Percentiles rank a stretch among this genome's conserved stretches.
These are phyloP conservation scores for Nepenthes alata DNA, from an alignment of 179 eudicot genomes.

Conservation along the genomic window DNA sequence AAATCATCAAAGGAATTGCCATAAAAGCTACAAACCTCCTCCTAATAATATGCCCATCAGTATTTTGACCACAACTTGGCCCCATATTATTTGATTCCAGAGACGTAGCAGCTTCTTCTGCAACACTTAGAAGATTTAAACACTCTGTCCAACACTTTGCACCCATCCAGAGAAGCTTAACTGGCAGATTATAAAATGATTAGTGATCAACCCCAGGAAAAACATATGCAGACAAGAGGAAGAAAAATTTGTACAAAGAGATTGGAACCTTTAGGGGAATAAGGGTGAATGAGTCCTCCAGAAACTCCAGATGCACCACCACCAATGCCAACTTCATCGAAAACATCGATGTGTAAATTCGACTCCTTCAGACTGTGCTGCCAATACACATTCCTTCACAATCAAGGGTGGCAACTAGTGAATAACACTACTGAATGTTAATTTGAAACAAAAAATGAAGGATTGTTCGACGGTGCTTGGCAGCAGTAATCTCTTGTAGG, in stretches of 20 bases:
- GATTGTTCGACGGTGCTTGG: background rate
- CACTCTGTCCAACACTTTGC: constrained; percentile 80
- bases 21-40: constrained; percentile 44
- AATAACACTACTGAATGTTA: background rate
- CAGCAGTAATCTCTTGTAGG: no score
- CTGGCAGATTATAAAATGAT: constrained; percentile 21
- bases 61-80: constrained; percentile 6
- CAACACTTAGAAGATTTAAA: constrained; percentile 64
- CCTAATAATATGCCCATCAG: constrained; percentile 30
- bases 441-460: no score
- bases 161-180: constrained; percentile 88
- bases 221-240: background rate
- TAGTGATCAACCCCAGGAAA: background rate
- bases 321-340: constrained; percentile 85
- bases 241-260: background rate
- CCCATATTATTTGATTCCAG: constrained; percentile 9
- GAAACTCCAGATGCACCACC: constrained; percentile 99
- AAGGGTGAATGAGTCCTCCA: constrained; percentile 97
- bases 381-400: constrained; percentile 10
- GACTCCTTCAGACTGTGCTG: constrained; percentile 65
- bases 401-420: background rate
- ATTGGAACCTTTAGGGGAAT: constrained; percentile 74
- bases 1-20: background rate
- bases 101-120: constrained; percentile 47
- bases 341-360: constrained; percentile 45